These are phyloP conservation scores for Amanita pseudoporphyria DNA, from an alignment of 768 basidiomycete species.

Conservation along the genomic window DNA sequence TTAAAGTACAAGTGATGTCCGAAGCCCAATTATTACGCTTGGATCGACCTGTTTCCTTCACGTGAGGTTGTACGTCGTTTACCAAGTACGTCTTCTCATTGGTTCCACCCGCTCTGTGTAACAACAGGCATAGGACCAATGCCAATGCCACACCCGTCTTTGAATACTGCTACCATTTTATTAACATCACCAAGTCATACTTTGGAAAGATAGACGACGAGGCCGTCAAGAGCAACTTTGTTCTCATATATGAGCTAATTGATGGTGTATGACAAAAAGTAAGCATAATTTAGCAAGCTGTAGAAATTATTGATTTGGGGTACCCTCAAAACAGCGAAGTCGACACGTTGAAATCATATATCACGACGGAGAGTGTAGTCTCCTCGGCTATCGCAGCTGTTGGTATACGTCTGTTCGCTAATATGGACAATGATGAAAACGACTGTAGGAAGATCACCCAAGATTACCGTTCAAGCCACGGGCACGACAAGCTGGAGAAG, in stretches of 20 bases:
- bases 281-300: background rate
- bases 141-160: conserved; percentile 97
- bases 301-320: conserved; percentile 96
- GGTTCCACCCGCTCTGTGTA: background rate
- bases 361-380: conserved; percentile 94
- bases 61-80: conserved; percentile 84
- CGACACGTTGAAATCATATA: conserved; percentile 95
- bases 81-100: conserved; percentile 60
- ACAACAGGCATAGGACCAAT: conserved; percentile 54
- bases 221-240: conserved; percentile 98
- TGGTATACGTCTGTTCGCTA: conserved; percentile 14
- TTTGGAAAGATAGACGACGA: conserved; percentile 99
- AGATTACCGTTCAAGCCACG: conserved; percentile 95
- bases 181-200: conserved; percentile 89
- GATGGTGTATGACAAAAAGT: conserved; percentile 53
- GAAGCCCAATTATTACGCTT: conserved; percentile 94
- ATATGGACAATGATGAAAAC: conserved; percentile 1
- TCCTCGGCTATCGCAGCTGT: conserved; percentile 80
- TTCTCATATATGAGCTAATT: conserved; percentile 94
- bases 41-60: conserved; percentile 99
- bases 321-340: conserved; percentile 99
- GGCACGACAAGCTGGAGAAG: conserved; percentile 95
- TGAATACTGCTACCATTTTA: conserved; percentile 96
- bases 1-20: conserved; percentile 96
- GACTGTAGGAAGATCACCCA: conserved; percentile 86